Evolutionary conservation across 306 rosid species (phyloP).

Genomic region (Delonix regia): DNA sequence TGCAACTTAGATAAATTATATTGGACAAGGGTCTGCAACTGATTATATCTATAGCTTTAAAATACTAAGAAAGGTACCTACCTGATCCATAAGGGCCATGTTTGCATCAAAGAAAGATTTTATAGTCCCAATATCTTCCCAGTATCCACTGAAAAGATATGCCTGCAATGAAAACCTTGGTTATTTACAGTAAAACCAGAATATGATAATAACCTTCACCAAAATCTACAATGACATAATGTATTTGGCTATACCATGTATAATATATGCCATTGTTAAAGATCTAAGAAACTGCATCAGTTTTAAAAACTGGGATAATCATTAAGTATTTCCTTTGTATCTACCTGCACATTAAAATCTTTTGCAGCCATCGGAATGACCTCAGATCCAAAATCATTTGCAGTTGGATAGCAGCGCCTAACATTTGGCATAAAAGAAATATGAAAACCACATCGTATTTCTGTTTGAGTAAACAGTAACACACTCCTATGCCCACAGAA

Average conservation of each 20-base stretch:
- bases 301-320: slow-evolving; percentile 7
- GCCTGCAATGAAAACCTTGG: slow-evolving; percentile 44
- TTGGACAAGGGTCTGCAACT: neutral
- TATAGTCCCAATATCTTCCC: slow-evolving; percentile 65
- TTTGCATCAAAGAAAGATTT: slow-evolving; percentile 63
- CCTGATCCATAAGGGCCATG: slow-evolving; percentile 57
- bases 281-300: neutral
- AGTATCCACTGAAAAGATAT: slow-evolving; percentile 55
- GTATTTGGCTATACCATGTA: neutral
- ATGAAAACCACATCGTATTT: neutral
- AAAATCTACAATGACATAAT: slow-evolving; percentile 16
- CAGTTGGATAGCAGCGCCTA: slow-evolving; percentile 49
- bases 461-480: neutral
- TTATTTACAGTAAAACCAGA: slow-evolving; percentile 4
- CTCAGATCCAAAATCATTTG: slow-evolving; percentile 64
- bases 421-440: slow-evolving; percentile 24
- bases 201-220: slow-evolving; percentile 20
- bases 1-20: neutral
- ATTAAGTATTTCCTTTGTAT: neutral
- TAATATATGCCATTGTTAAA: neutral
- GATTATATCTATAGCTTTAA: neutral
- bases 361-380: slow-evolving; percentile 57
- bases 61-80: slow-evolving; percentile 26
- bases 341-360: slow-evolving; percentile 58
- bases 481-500: neutral